Evolutionary conservation across 2,329 filamentous ascomycete genomes (phyloP), one percentile per base, ranked within the genome.

Genomic region (Rutstroemia sp.): DNA sequence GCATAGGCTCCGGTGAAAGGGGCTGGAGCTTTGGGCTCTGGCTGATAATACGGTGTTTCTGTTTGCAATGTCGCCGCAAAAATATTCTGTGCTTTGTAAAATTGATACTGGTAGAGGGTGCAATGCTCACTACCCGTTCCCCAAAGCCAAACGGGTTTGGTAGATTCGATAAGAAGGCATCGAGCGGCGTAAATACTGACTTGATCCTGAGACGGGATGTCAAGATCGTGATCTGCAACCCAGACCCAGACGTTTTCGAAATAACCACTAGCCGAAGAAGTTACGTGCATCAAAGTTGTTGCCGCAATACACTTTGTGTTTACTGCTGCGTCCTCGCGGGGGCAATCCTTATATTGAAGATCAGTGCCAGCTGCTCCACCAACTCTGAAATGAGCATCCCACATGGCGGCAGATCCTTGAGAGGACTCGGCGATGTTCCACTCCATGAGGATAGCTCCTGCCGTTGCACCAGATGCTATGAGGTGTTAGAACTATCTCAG

Each of bases 11-110:
- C 60, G 34, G 51, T 80, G 19, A 82, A 79, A 2, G 37, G 37
- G 1, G 30, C 19, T 30, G 44, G 23, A 16, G 41, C 38, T 53
- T 39, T 41, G 30, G 38, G 39, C 7, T 25, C 50, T 27, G 52
- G 48, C 68, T 88, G 85, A 69, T 79, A 87, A 71, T 89, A 89
- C 0, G 86, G 81, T 4, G 85, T 84, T 69, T 89, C 85, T 49
- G 84, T 84, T 37, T 39, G 47, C 14, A 47, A 21, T 9, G 34
- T 37, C n/a, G 23, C 47, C 9, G 47, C 21, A 45, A 53, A 25
- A 14, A 34, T 23, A 46, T 19, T 41, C 17, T 21, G 17, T 3
- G 49, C 23, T 16, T 37, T 37, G 25, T 14, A 39, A 34, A 53
- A 53, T n/a, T 47, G 37, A 41, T 51, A 48, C 67, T 88, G 82